Conservation (phyloP, 768 basidiomycete genomes). For the Boletus rufocinnamomeus region DNA sequence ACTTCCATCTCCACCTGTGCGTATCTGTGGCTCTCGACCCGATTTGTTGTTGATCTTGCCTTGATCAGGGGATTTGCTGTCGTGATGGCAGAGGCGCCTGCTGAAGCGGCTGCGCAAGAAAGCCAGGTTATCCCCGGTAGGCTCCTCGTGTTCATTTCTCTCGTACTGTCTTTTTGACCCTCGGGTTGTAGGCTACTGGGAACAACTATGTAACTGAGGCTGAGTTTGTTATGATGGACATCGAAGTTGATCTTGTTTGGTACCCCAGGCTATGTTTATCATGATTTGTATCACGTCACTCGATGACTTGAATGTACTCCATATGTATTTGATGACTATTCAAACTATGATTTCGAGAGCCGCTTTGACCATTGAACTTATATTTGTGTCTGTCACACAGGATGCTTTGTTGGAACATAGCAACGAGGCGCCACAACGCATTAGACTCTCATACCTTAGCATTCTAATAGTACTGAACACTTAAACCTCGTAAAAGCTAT, state of each 20-base stretch:
- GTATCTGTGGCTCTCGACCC: background rate
- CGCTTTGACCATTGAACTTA: too few relatives aligned
- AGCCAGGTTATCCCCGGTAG: slow-evolving; percentile 14
- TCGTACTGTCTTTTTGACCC: background rate
- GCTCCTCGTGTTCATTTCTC: background rate
- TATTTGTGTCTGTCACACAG: too few relatives aligned
- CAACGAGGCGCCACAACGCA: too few relatives aligned
- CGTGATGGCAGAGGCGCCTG: slow-evolving; percentile 21
- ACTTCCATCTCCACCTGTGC: slow-evolving; percentile 24
- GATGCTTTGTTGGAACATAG: too few relatives aligned
- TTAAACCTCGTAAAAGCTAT: too few relatives aligned
- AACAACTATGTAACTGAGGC: slow-evolving; percentile 3
- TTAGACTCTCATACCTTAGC: too few relatives aligned
- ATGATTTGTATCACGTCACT: background rate
- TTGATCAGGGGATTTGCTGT: slow-evolving; percentile 21
- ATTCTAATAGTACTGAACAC: too few relatives aligned
- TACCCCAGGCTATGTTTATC: background rate
- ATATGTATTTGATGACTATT: too few relatives aligned
- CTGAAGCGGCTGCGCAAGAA: slow-evolving; percentile 6
- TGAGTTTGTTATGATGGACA: background rate
- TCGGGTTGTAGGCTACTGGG: slow-evolving; percentile 9
- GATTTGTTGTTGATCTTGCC: background rate
- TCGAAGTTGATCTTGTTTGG: background rate
- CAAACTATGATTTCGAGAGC: too few relatives aligned
- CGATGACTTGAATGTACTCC: background rate